Base-by-base conservation (phyloP, 2,329 filamentous ascomycete species). In the Sclerotinia subarctica region DNA sequence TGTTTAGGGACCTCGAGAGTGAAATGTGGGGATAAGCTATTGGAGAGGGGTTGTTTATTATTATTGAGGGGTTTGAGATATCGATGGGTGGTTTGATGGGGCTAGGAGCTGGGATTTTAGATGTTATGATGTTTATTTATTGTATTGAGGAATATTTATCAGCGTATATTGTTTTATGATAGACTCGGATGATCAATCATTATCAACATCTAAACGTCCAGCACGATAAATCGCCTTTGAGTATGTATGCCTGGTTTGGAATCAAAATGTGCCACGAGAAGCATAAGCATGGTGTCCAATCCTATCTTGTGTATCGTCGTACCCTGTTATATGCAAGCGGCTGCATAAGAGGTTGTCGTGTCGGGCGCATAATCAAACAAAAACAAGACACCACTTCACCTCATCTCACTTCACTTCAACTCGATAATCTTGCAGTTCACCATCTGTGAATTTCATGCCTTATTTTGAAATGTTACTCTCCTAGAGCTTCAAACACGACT, bases 311-410 rank as follows among this genome's bases (percentile, higher is more conserved):
- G 35, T 19, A 44, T 58, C 10, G 15, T 44, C 13, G 15, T 24
- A 62, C 58, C 58, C 26, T 24, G 58, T 49, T 49, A 4, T 62
- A 47, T 62, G 58, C 44, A 62, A 32, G 58, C 29, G 44, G 44
- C 26, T 26, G 58, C 44, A 49, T 62, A 8, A 42, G 26, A n/a
- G 58, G 47, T 44, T 11, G 19, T 32, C 19, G 21, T 44, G 44
- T 29, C 44, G 44, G 58, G 44, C 7, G 26, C 58, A 49, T 17
- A 17, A 42, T 17, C 38, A 60, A n/a, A 24, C 26, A 47, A 35
- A 35, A 35, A 35, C 35, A 35, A 1, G 7, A 35, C 35, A 1
- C 10, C 35, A 21, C 11, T 1, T 35, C 35, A 38, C 38, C 8
- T 38, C 11, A 38, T 11, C 2, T 38, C 8, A 38, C 38, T 38